phyloP scores from a whole-genome alignment of 345 rosid species.

The Dipteronia dyeriana region DNA sequence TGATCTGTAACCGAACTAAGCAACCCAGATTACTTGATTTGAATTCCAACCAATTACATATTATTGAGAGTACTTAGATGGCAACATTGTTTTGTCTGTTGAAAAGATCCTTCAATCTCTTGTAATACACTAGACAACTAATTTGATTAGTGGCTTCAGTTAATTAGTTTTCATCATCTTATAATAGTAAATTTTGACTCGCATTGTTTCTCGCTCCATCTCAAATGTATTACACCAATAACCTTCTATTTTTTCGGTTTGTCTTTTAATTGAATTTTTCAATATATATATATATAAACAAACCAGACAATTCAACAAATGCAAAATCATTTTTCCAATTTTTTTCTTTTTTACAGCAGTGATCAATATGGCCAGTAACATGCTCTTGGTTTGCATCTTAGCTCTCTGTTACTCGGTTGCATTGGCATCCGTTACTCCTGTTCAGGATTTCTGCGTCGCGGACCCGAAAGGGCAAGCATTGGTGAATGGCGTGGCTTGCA shows the following conservation, averaged over 20 bases:
- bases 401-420: not conserved
- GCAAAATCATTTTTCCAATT: not conserved
- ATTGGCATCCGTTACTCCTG: not conserved
- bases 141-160: not conserved
- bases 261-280: not conserved
- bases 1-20: too few relatives aligned
- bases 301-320: not conserved
- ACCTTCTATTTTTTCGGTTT: not conserved
- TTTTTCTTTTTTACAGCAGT: too few relatives aligned
- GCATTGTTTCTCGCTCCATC: not conserved
- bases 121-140: too few relatives aligned
- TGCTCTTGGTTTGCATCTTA: not conserved
- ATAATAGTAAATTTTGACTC: not conserved
- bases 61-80: too few relatives aligned
- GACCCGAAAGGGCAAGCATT: not conserved
- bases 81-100: too few relatives aligned
- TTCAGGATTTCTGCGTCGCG: conserved; percentile 28
- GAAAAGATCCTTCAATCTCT: not conserved
- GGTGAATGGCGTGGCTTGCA: conserved; percentile 18
- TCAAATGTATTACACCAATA: not conserved
- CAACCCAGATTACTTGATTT: too few relatives aligned
- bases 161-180: not conserved
- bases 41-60: too few relatives aligned
- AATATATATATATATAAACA: too few relatives aligned
- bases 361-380: not conserved